Conservation (phyloP, 805 yeast genomes). For the Tetrapisispora arboricola region DNA sequence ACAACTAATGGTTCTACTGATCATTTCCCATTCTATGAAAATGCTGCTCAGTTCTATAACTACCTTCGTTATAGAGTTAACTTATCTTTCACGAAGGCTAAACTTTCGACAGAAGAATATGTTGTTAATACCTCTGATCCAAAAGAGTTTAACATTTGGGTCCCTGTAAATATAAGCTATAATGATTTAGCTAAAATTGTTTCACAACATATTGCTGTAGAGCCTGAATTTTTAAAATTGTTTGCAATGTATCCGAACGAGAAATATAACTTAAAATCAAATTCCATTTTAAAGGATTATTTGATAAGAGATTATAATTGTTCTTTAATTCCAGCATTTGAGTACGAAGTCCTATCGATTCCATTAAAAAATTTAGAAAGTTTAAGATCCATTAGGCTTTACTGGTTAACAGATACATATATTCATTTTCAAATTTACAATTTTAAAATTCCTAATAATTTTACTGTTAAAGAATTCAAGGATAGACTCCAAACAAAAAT, state of each 20-base stretch:
- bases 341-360: conserved; percentile 69
- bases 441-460: conserved; percentile 55
- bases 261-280: conserved; percentile 37
- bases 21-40: conserved; percentile 27
- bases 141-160: conserved; percentile 50
- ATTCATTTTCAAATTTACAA: conserved; percentile 61
- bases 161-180: conserved; percentile 50
- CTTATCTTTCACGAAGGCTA: conserved; percentile 33
- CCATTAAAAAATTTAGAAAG: conserved; percentile 70
- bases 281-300: conserved; percentile 26
- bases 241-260: conserved; percentile 55
- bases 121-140: conserved; percentile 11
- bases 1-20: conserved; percentile 8
- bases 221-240: conserved; percentile 54
- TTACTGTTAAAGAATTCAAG: conserved; percentile 44
- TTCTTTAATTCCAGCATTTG: conserved; percentile 38
- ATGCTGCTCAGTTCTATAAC: conserved; percentile 39
- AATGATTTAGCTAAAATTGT: conserved; percentile 51
- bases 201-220: conserved; percentile 42
- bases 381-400: conserved; percentile 52
- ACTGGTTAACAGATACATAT: conserved; percentile 66
- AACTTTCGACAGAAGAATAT: conserved; percentile 21
- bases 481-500: conserved; percentile 47
- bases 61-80: conserved; percentile 53
- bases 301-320: conserved; percentile 30